These are phyloP conservation scores for Novymonas esmeraldas DNA, from an alignment of 208 protist genomes.

Conservation along the genomic window DNA sequence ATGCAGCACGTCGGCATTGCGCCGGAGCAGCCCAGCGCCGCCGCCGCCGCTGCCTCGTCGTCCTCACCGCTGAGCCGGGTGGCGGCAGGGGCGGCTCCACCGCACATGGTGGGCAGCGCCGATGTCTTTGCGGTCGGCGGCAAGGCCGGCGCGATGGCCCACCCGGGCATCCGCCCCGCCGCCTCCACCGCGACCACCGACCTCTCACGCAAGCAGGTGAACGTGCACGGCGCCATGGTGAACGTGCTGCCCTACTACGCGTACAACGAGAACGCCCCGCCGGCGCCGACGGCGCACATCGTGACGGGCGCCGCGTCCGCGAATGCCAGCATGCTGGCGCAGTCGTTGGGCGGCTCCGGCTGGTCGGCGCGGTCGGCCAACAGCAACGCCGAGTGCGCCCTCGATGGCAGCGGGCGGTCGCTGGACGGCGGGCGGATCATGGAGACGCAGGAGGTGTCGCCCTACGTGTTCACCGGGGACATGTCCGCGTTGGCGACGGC, in stretches of 20 bases:
- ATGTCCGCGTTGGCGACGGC: conserved; percentile 12
- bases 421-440: conserved; percentile 16
- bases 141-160: not conserved
- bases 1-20: not conserved
- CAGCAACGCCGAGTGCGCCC: conserved; percentile 2
- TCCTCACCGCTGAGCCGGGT: not conserved
- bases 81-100: not conserved
- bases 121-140: not conserved
- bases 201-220: conserved; percentile 35
- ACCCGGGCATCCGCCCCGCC: not conserved
- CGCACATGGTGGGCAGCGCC: not conserved
- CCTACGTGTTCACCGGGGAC: not conserved
- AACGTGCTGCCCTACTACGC: conserved; percentile 40
- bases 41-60: not conserved
- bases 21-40: not conserved
- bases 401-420: conserved; percentile 21
- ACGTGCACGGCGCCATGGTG: conserved; percentile 46
- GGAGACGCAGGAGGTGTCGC: not conserved
- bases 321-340: conserved; percentile 12
- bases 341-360: conserved; percentile 19
- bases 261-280: conserved; percentile 33
- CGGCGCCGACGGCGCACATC: conserved; percentile 43
- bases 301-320: conserved; percentile 26
- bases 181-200: conserved; percentile 23
- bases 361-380: conserved; percentile 21